phyloP scores from a whole-genome alignment of 2,329 filamentous ascomycete species.

The Botryotinia globosa region DNA sequence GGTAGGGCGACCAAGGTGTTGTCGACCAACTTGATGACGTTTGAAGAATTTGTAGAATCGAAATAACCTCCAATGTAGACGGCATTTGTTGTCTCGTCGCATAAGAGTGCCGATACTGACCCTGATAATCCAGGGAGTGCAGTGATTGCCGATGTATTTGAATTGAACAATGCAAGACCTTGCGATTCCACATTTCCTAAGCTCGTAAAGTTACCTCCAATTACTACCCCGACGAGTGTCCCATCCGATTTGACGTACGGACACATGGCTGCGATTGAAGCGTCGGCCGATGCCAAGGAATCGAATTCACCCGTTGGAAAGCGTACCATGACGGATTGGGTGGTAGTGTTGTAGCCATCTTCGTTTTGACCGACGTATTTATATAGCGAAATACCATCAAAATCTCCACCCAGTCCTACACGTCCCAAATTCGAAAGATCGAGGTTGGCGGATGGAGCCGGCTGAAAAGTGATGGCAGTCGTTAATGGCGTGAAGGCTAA shows the following conservation, averaged over 20 bases:
- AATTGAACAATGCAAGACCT: slow-evolving; percentile 78
- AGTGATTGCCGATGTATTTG: slow-evolving; percentile 65
- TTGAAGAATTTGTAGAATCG: slow-evolving; percentile 74
- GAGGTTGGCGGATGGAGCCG: slow-evolving; percentile 67
- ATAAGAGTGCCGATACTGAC: slow-evolving; percentile 76
- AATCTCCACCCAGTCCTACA: slow-evolving; percentile 84
- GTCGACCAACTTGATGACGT: slow-evolving; percentile 79
- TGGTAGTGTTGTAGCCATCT: slow-evolving; percentile 63
- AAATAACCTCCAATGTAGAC: slow-evolving; percentile 93
- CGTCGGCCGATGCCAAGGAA: slow-evolving; percentile 73
- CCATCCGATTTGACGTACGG: slow-evolving; percentile 66
- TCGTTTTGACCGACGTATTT: slow-evolving; percentile 78
- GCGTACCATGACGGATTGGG: slow-evolving; percentile 73
- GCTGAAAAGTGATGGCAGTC: slow-evolving; percentile 56
- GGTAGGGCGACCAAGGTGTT: slow-evolving; percentile 75
- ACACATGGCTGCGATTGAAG: slow-evolving; percentile 86
- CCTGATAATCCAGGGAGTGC: slow-evolving; percentile 80
- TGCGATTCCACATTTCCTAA: slow-evolving; percentile 72
- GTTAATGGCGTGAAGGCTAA: slow-evolving; percentile 44
- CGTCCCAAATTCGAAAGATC: slow-evolving; percentile 76
- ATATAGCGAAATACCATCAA: slow-evolving; percentile 87
- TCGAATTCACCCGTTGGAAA: slow-evolving; percentile 84
- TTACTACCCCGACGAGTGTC: slow-evolving; percentile 67
- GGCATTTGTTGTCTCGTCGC: slow-evolving; percentile 71
- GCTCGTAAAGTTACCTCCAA: slow-evolving; percentile 95